Evolutionary conservation across 2,329 filamentous ascomycete species (phyloP).

Genomic region (Neofusicoccum sp.): DNA sequence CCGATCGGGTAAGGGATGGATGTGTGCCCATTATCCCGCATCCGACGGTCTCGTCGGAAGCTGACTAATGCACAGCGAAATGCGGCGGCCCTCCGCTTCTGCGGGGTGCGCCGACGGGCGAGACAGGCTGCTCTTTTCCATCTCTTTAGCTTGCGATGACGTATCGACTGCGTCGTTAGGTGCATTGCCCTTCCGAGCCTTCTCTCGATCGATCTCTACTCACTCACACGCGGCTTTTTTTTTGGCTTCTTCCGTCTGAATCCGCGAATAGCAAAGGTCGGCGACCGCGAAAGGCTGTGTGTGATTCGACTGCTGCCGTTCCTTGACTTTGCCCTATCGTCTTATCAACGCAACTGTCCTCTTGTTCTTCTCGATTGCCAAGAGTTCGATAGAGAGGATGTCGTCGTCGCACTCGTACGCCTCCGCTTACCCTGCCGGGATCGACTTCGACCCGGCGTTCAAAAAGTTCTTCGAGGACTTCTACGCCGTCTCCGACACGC

Average conservation of each 20-base stretch:
- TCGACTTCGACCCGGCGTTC: constrained; percentile 41
- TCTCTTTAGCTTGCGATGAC: no score
- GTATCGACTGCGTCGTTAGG: no score
- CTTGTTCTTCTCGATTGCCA: no score
- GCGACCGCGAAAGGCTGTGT: no score
- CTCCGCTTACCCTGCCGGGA: constrained; percentile 33
- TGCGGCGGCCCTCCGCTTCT: constrained; percentile 2
- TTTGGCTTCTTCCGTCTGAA: no score
- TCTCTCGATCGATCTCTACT: no score
- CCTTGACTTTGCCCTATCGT: no score
- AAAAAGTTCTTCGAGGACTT: constrained; percentile 47
- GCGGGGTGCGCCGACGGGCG: background rate
- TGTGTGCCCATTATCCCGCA: background rate
- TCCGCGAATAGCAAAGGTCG: background rate
- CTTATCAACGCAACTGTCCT: no score
- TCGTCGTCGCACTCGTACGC: constrained; percentile 25
- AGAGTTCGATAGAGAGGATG: background rate
- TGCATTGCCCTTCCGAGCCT: no score
- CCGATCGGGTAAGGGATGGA: background rate
- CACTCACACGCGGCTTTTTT: no score
- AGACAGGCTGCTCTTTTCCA: no score
- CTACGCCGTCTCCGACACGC: constrained; percentile 48
- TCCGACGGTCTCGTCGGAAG: constrained; percentile 11
- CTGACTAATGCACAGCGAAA: background rate
- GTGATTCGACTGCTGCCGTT: no score